Evolutionary conservation across 169 alveolate species (phyloP).

Genomic region (Plasmodium chabaudi): DNA sequence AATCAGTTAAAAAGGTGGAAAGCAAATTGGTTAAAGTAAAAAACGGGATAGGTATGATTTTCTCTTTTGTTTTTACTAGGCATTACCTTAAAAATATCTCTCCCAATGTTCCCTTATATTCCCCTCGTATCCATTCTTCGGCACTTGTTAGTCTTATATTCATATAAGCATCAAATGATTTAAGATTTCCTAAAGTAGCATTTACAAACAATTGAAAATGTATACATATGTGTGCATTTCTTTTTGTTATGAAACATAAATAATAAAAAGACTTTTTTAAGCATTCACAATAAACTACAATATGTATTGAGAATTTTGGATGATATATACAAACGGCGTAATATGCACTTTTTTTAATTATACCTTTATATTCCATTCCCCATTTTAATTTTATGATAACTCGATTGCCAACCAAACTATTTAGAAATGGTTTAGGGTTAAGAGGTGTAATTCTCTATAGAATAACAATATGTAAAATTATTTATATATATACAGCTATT

Average conservation of each 20-base stretch:
- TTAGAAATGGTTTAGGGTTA: constrained; percentile 95
- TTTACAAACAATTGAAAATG: too few relatives aligned
- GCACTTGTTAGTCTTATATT: constrained; percentile 91
- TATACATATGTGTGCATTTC: too few relatives aligned
- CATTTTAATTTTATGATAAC: constrained; percentile 94
- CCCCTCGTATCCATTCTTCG: constrained; percentile 95
- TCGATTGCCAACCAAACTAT: constrained; percentile 90
- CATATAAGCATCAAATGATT: constrained; percentile 94
- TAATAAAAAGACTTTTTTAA: too few relatives aligned
- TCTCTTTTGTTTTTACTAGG: background rate
- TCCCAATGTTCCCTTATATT: constrained; percentile 93
- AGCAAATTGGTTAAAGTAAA: background rate
- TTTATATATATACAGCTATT: background rate
- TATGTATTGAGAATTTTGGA: too few relatives aligned
- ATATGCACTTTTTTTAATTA: background rate
- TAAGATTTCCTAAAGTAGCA: constrained; percentile 80
- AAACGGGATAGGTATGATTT: background rate
- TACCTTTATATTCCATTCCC: constrained; percentile 97
- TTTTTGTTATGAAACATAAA: too few relatives aligned
- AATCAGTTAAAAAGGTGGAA: background rate
- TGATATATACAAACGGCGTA: background rate
- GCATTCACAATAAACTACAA: too few relatives aligned
- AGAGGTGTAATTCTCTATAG: constrained; percentile 87
- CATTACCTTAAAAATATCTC: constrained; percentile 86
- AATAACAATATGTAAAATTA: background rate